A percentile compares a stretch with the other conserved stretches of the same genome.
Conservation (phyloP, 371 early-diverging fungal genomes). For the Saksenaea vasiformis region DNA sequence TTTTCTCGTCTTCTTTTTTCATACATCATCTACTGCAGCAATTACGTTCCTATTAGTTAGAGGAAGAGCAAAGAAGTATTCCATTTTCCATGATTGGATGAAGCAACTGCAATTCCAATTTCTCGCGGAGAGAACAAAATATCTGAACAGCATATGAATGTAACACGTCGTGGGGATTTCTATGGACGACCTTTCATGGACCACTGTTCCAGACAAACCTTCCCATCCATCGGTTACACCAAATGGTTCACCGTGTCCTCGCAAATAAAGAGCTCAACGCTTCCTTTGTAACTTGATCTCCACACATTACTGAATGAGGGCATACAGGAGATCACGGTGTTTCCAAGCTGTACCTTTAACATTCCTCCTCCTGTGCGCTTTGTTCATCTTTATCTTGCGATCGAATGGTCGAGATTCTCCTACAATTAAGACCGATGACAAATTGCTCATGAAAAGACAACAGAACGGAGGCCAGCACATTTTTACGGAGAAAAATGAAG, state of each 20-base stretch:
- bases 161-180: not conserved
- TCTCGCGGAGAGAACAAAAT: not conserved
- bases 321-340: slow-evolving; percentile 2
- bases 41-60: too few relatives aligned
- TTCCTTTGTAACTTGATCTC: not conserved
- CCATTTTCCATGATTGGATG: not conserved
- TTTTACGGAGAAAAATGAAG: not conserved
- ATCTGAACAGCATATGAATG: not conserved
- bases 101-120: not conserved
- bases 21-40: too few relatives aligned
- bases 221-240: not conserved
- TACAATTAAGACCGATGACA: not conserved
- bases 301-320: not conserved
- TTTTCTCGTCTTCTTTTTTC: too few relatives aligned
- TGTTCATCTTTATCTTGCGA: slow-evolving; percentile 7
- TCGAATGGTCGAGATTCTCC: not conserved
- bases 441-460: not conserved
- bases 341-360: not conserved
- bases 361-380: not conserved
- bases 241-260: not conserved
- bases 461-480: not conserved
- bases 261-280: not conserved
- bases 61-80: not conserved
- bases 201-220: slow-evolving; percentile 6
- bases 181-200: not conserved